Evolutionary conservation across 23 red algal species (phyloP).

Genomic region (Agarophyton chilense): DNA sequence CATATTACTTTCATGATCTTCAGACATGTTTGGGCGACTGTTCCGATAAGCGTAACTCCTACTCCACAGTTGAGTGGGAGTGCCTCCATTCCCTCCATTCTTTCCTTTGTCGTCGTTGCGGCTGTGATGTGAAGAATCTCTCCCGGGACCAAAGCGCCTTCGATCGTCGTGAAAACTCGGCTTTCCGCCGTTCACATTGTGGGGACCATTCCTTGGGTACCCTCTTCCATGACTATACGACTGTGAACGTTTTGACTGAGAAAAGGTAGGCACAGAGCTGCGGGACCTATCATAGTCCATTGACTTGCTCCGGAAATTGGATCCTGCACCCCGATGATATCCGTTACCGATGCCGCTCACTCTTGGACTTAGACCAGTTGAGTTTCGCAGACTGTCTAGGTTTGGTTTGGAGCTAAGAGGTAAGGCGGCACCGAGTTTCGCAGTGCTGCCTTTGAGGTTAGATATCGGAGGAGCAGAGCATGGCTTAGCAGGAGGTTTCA

Average conservation of each 20-base stretch:
- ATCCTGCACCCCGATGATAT: conserved; percentile 10
- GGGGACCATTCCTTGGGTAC: background rate
- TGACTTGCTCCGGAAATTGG: conserved; percentile 38
- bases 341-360: background rate
- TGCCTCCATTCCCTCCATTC: conserved; percentile 19
- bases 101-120: conserved; percentile 24
- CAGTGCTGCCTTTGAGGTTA: conserved; percentile 20
- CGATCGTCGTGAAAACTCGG: conserved; percentile 13
- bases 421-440: background rate
- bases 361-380: conserved; percentile 11
- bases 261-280: background rate
- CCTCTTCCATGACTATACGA: conserved; percentile 30
- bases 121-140: conserved; percentile 3
- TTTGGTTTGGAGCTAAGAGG: conserved; percentile 28
- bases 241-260: conserved; percentile 26
- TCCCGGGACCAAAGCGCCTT: background rate
- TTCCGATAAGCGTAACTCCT: conserved; percentile 22
- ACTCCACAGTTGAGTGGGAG: conserved; percentile 16
- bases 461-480: background rate
- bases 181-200: background rate
- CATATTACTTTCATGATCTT: conserved; percentile 10
- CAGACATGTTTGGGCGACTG: conserved; percentile 1
- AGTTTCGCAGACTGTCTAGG: conserved; percentile 29
- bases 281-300: conserved; percentile 25
- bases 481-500: background rate